These are phyloP conservation scores for Bretziella fagacearum DNA, from an alignment of 2,329 filamentous ascomycete genomes.

Conservation along the genomic window DNA sequence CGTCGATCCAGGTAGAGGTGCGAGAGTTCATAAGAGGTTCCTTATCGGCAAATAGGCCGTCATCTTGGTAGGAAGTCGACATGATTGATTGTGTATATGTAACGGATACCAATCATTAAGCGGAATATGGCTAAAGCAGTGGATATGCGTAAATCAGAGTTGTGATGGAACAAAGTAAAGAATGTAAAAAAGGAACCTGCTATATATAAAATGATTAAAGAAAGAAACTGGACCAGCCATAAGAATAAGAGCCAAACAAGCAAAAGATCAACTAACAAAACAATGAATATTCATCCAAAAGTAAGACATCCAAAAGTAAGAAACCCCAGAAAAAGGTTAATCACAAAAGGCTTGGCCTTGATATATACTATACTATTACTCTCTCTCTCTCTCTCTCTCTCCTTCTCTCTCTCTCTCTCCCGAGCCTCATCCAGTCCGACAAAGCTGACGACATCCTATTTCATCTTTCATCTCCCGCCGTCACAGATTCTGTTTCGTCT, in stretches of 20 bases:
- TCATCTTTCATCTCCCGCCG: background rate
- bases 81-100: background rate
- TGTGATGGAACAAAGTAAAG: no score
- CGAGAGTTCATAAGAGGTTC: background rate
- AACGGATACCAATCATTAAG: background rate
- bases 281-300: no score
- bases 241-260: no score
- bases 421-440: background rate
- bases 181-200: no score
- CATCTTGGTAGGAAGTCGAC: background rate
- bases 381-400: background rate
- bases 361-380: background rate
- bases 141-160: no score
- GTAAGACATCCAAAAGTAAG: no score
- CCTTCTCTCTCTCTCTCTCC: background rate
- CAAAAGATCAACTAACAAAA: no score
- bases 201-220: no score
- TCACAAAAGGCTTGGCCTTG: no score
- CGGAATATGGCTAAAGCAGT: background rate
- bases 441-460: background rate
- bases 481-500: constrained; percentile 1
- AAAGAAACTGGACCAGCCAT: no score
- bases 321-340: no score
- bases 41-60: background rate
- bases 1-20: background rate